These are phyloP conservation scores for Avena insularis DNA, from an alignment of 176 grass and related monocot genomes.

Conservation along the genomic window DNA sequence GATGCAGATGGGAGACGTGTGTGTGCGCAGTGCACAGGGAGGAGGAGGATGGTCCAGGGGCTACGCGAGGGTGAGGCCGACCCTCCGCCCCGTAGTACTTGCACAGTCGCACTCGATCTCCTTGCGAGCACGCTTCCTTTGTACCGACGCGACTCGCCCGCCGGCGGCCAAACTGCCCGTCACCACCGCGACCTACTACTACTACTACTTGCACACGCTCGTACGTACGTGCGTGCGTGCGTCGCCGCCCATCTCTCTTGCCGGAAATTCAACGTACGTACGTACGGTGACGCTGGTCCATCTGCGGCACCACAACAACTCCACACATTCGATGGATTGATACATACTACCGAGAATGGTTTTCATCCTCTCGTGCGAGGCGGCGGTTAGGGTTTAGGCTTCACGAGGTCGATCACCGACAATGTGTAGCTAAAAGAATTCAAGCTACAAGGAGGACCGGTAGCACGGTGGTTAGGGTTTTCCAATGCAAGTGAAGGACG, in stretches of 20 bases:
- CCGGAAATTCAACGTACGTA: neutral
- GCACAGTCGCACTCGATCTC: neutral
- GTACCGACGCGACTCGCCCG: neutral
- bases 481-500: too few relatives aligned
- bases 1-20: neutral
- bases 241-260: neutral
- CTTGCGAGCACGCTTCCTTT: conserved; percentile 35
- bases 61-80: conserved; percentile 4
- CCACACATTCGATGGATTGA: too few relatives aligned
- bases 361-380: too few relatives aligned
- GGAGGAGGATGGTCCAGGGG: neutral
- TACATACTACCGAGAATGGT: too few relatives aligned
- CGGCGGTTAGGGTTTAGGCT: neutral
- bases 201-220: neutral
- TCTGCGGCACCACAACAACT: neutral
- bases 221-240: too few relatives aligned
- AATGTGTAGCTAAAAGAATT: too few relatives aligned
- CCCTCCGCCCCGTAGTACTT: neutral
- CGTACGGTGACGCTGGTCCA: neutral
- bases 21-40: neutral
- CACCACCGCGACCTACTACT: neutral
- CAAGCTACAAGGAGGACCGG: too few relatives aligned
- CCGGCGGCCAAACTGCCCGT: neutral
- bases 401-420: neutral
- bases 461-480: too few relatives aligned